Conservation (phyloP, 805 yeast genomes). For the Suhomyces prunicola region DNA sequence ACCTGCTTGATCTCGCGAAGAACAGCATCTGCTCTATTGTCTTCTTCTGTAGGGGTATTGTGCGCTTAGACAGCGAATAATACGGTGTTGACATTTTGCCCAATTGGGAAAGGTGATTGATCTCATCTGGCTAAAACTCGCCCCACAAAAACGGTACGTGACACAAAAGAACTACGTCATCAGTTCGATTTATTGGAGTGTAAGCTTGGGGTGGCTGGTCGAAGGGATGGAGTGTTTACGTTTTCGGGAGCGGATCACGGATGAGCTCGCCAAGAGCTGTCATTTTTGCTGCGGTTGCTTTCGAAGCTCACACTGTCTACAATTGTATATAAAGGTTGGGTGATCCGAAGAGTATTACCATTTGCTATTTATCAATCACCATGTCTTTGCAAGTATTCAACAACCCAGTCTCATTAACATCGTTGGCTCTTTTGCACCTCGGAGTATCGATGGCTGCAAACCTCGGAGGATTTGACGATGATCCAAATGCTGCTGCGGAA, state of each 20-base stretch:
- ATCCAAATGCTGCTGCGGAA: constrained; percentile 1
- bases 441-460: constrained; percentile 6
- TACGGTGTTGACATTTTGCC: constrained; percentile 11
- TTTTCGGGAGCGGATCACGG: background rate
- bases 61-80: background rate
- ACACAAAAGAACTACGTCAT: background rate
- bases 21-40: background rate
- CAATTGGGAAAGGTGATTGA: constrained; percentile 10
- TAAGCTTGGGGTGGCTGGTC: background rate
- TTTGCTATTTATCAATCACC: background rate
- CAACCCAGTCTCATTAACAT: constrained; percentile 4
- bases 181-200: background rate
- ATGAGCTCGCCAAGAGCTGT: background rate
- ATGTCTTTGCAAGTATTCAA: constrained; percentile 14
- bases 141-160: background rate
- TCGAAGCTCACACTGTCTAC: background rate
- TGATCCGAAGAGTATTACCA: background rate
- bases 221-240: constrained; percentile 1
- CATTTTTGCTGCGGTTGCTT: background rate
- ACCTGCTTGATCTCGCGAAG: background rate
- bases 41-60: background rate
- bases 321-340: background rate
- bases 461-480: constrained; percentile 11
- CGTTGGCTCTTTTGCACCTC: constrained; percentile 4
- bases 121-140: background rate